Evolutionary conservation across 768 basidiomycete genomes (phyloP), one percentile per base, ranked within the genome.

Genomic region (Lentinula sp.): DNA sequence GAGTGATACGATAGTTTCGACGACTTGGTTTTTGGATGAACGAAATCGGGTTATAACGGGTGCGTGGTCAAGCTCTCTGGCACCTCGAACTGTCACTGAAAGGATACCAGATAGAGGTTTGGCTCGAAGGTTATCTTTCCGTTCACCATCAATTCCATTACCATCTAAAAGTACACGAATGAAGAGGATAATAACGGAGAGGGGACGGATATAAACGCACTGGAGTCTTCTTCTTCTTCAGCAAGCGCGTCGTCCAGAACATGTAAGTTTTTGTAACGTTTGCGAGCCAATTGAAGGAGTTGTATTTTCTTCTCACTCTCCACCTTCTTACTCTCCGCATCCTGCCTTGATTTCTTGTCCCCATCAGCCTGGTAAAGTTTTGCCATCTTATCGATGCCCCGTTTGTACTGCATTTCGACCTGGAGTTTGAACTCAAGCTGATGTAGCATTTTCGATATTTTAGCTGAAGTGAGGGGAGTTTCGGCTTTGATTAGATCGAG

Each of bases 351-450:
- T 72, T 93, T 93, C 83, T 96, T 96, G 79, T 99, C 97, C 58
- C 95, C 96, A 69, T 99, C 97, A 5, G 90, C 92, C 68, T 93
- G 87, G 72, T 98, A 98, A 35, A 98, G 81, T 74, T 91, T 95
- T 40, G 89, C 91, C 97, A 99, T 99, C 79, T 98, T 98, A 76
- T 98, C 95, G 65, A 98, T 97, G 45, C 97, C 97, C 71, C 88
- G 84, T 80, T 95, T 96, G 80, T 98, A 98, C 76, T 98, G 95
- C 77, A 90, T 85, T 75, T 99, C 97, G 65, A 99, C 93, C 73
- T 96, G 93, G 59, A 98, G 86, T 77, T 99, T 99, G 84, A 98
- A 99, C 75, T 98, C 95, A 63, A 99, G 87, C 74, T 98, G 95
- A 74, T 98, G 95, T 54, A 98, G 85, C 95, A 98, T 98, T 66